A percentile compares a stretch with the other conserved stretches of the same genome.
phyloP scores from a whole-genome alignment of 306 rosid genomes.

The Calophaca sinica region DNA sequence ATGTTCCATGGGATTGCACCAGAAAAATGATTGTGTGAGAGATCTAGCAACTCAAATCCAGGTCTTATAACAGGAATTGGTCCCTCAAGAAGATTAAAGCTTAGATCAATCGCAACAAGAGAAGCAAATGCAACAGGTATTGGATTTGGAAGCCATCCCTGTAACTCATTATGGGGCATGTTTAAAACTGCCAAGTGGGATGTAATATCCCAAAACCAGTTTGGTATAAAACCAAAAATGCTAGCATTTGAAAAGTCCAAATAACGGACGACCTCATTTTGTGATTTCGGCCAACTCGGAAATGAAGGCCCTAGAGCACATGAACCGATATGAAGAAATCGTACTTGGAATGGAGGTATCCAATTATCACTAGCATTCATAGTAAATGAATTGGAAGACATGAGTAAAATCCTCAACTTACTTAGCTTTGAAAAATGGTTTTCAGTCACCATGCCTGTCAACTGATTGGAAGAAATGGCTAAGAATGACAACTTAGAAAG shows the following conservation, averaged over 20 bases:
- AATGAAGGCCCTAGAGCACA: slow-evolving; percentile 56
- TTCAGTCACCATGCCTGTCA: slow-evolving; percentile 51
- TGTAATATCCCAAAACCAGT: slow-evolving; percentile 61
- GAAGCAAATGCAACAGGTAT: neutral
- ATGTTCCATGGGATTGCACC: slow-evolving; percentile 48
- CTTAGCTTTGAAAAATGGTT: slow-evolving; percentile 46
- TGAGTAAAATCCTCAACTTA: neutral
- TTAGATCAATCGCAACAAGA: slow-evolving; percentile 47
- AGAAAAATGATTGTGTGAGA: slow-evolving; percentile 56
- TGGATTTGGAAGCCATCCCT: slow-evolving; percentile 51
- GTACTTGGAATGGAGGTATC: slow-evolving; percentile 51
- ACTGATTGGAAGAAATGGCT: slow-evolving; percentile 57
- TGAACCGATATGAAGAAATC: slow-evolving; percentile 42
- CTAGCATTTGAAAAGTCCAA: slow-evolving; percentile 58
- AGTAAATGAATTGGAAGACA: slow-evolving; percentile 54
- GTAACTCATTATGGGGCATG: slow-evolving; percentile 50
- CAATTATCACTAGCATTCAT: slow-evolving; percentile 49
- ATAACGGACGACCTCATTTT: neutral
- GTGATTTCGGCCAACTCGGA: slow-evolving; percentile 59
- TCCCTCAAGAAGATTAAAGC: slow-evolving; percentile 50
- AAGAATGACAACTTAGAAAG: slow-evolving; percentile 42
- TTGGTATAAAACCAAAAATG: slow-evolving; percentile 49
- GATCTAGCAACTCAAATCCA: slow-evolving; percentile 39
- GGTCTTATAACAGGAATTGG: slow-evolving; percentile 39
- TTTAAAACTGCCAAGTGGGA: slow-evolving; percentile 26